Evolutionary conservation across 495 filamentous ascomycete species (phyloP).

Genomic region (Friedmanniomyces simplex): DNA sequence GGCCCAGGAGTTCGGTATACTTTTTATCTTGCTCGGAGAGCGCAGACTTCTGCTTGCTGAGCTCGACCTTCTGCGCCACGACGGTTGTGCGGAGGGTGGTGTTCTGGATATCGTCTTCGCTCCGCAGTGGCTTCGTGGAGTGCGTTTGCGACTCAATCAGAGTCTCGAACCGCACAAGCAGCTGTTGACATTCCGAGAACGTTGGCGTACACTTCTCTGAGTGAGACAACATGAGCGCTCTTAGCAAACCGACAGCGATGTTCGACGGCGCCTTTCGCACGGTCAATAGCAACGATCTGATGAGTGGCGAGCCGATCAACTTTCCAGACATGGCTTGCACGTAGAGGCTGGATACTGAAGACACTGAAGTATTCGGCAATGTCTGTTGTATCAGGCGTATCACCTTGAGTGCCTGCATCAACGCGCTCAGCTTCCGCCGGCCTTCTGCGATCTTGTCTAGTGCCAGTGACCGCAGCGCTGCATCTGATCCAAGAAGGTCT

Average conservation of each 20-base stretch:
- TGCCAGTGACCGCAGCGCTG: constrained; percentile 29
- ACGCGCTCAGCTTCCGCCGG: constrained; percentile 34
- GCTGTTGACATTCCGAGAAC: background rate
- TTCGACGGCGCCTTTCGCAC: constrained; percentile 34
- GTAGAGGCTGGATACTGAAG: constrained; percentile 43
- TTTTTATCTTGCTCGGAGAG: constrained; percentile 63
- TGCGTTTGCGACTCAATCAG: constrained; percentile 35
- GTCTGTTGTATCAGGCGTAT: constrained; percentile 37
- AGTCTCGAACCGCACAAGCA: constrained; percentile 24
- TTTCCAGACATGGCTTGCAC: constrained; percentile 48
- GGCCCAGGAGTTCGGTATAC: constrained; percentile 66
- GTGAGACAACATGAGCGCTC: background rate
- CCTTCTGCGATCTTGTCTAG: constrained; percentile 28
- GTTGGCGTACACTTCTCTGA: background rate
- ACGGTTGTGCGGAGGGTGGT: constrained; percentile 71
- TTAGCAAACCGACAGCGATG: constrained; percentile 16
- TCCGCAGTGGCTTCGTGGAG: constrained; percentile 44
- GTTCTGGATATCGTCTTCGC: constrained; percentile 62
- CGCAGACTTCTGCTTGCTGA: constrained; percentile 68
- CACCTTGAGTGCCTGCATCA: constrained; percentile 40
- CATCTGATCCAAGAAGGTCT: constrained; percentile 44
- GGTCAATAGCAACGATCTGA: constrained; percentile 45
- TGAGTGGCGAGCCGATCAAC: constrained; percentile 37
- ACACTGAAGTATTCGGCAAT: constrained; percentile 33
- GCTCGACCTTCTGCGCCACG: constrained; percentile 73